phyloP scores from a whole-genome alignment of 73 alveolate species.

The Diophrys appendiculata region DNA sequence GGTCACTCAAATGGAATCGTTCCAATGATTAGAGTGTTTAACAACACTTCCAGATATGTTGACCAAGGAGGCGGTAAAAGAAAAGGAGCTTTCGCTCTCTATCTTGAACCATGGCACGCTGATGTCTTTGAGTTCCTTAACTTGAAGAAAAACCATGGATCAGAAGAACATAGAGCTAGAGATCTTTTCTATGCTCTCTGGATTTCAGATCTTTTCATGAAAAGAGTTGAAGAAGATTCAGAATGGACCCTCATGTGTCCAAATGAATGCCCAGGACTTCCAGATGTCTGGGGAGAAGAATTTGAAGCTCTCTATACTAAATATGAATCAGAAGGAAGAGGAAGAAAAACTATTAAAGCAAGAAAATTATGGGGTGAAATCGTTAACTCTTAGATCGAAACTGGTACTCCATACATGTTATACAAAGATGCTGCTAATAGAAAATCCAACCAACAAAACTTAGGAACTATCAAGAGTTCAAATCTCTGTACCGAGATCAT shows the following conservation, averaged over 20 bases:
- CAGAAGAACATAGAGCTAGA: slow-evolving; percentile 93
- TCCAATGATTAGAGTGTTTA: slow-evolving; percentile 95
- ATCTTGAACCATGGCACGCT: slow-evolving; percentile 99
- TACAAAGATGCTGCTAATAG: slow-evolving; percentile 91
- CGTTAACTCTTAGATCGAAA: slow-evolving; percentile 89
- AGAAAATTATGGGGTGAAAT: slow-evolving; percentile 88
- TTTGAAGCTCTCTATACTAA: slow-evolving; percentile 77
- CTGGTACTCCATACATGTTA: slow-evolving; percentile 95
- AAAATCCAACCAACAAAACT: slow-evolving; percentile 89
- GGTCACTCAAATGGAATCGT: slow-evolving; percentile 94
- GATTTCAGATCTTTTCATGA: slow-evolving; percentile 96
- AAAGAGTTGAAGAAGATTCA: slow-evolving; percentile 85
- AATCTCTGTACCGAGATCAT: slow-evolving; percentile 95
- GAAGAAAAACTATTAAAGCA: slow-evolving; percentile 87
- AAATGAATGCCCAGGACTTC: slow-evolving; percentile 87
- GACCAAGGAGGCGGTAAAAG: slow-evolving; percentile 99
- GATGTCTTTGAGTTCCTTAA: slow-evolving; percentile 89
- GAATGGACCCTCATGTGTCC: slow-evolving; percentile 98
- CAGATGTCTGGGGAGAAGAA: slow-evolving; percentile 86
- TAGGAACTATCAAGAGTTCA: slow-evolving; percentile 94
- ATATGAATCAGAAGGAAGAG: slow-evolving; percentile 87
- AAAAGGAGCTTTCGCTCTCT: slow-evolving; percentile 96
- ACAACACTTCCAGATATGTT: slow-evolving; percentile 93
- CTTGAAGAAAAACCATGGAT: slow-evolving; percentile 91
- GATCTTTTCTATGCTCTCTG: slow-evolving; percentile 95